These are phyloP conservation scores for Cryptosporidium andersoni DNA, from an alignment of 169 alveolate genomes.

Conservation along the genomic window DNA sequence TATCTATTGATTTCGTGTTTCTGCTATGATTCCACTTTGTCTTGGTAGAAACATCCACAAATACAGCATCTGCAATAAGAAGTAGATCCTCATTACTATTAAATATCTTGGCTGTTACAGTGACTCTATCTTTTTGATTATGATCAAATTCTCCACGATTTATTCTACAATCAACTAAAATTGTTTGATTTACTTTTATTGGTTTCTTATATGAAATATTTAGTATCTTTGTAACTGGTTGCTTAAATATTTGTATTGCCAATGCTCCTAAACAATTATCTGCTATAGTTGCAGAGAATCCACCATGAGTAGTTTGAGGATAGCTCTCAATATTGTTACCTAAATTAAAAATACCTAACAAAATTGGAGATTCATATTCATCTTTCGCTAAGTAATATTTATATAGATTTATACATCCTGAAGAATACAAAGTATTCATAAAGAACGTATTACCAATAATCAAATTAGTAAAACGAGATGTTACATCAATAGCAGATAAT, in stretches of 20 bases:
- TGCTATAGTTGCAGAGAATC: constrained; percentile 60
- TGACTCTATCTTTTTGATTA: constrained; percentile 16
- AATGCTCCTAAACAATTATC: constrained; percentile 63
- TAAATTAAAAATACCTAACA: constrained; percentile 10
- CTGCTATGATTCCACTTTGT: background rate
- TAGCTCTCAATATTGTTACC: constrained; percentile 64
- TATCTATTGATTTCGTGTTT: too few relatives aligned
- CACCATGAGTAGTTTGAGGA: constrained; percentile 61
- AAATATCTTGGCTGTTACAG: constrained; percentile 38
- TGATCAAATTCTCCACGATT: background rate
- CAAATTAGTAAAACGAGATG: background rate
- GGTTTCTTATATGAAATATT: constrained; percentile 57
- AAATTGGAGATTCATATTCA: constrained; percentile 1
- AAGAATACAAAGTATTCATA: constrained; percentile 17
- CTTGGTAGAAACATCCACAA: constrained; percentile 51
- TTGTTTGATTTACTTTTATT: constrained; percentile 28
- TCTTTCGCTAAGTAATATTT: constrained; percentile 12
- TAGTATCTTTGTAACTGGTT: constrained; percentile 59
- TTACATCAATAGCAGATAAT: constrained; percentile 10
- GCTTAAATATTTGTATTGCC: constrained; percentile 35
- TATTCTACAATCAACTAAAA: constrained; percentile 26
- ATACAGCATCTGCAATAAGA: constrained; percentile 38
- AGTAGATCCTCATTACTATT: constrained; percentile 22
- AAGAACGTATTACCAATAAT: constrained; percentile 2
- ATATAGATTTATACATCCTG: constrained; percentile 9